phyloP scores from a whole-genome alignment of 805 yeast species.

The Candida sakaeoensis region DNA sequence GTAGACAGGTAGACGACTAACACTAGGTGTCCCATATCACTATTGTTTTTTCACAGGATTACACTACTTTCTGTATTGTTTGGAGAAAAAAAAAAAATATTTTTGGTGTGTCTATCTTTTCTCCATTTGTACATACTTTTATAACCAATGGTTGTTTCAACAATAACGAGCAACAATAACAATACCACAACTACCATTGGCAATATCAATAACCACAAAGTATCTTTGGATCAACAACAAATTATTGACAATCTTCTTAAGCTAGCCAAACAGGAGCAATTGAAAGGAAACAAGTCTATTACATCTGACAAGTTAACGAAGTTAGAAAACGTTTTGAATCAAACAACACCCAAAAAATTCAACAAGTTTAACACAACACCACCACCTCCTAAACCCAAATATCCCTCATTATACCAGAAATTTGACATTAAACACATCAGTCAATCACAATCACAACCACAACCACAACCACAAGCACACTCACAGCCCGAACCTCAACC shows the following conservation, averaged over 20 bases:
- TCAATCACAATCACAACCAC: conserved; percentile 3
- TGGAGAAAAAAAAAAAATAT: background rate
- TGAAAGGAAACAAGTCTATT: conserved; percentile 34
- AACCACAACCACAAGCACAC: background rate
- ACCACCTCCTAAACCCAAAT: conserved; percentile 24
- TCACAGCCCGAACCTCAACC: background rate
- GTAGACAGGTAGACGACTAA: too few species aligned
- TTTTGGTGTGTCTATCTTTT: background rate
- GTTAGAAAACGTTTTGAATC: conserved; percentile 23
- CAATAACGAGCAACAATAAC: conserved; percentile 2
- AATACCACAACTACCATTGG: background rate
- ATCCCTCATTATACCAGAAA: conserved; percentile 33
- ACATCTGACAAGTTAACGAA: conserved; percentile 35
- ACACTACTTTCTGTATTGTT: background rate
- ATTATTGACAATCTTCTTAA: conserved; percentile 24
- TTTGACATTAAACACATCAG: conserved; percentile 17
- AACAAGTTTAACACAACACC: conserved; percentile 13
- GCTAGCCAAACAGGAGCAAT: conserved; percentile 35
- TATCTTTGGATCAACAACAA: conserved; percentile 15
- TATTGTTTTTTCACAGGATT: background rate
- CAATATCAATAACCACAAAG: background rate
- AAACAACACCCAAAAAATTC: conserved; percentile 11
- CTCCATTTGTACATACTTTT: background rate
- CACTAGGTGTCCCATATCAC: too few species aligned
- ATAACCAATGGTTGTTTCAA: conserved; percentile 7